Evolutionary conservation across 768 basidiomycete genomes (phyloP), one percentile per base, ranked within the genome.

Genomic region (Favolaschia claudopus): DNA sequence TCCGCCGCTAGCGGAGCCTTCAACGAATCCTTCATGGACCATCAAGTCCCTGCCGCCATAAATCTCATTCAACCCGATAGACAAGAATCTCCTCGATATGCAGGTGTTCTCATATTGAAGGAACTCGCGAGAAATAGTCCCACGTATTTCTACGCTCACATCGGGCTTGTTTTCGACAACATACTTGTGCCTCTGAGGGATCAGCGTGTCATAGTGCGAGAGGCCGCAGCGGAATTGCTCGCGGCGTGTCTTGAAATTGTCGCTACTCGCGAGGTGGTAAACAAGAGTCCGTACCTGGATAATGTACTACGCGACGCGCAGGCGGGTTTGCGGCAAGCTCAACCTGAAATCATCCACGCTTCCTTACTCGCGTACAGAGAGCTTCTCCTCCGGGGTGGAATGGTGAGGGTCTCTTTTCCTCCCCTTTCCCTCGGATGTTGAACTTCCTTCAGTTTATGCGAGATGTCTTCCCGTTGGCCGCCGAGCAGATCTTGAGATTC

Each of bases 251-350:
- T 99, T 43, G 91, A 94, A 67, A 96, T 98, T 57, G 87, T 96
- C 10, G 85, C 86, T 25, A 79, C 84, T 63, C 78, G 94, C 69
- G 88, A 93, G 67, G 83, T 90, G 19, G 85, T 88, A 64, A 77
- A 82, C 0, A 84, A 81, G 49, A 89, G 79, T 66, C 78, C 82
- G 43, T 92, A 89, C 67, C 81, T 96, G 54, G 75, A 79, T 60
- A 90, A 90, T 78, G 91, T 99, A n/a, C 84, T 96, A 28, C 85
- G 89, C 53, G 95, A 99, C 67, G 93, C 95, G 5, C 91, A 94
- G 67, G 78, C 81, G 44, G 91, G 96, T 15, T 76, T 95, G 54
- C 93, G 91, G 72, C 87, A 85, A 67, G 82, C 82, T 6, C 88
- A 90, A 56, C 89, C 92, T 7, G 97, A 99, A 73, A 81, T 93